These are phyloP conservation scores for Fusarium sambucinum DNA, from an alignment of 2,329 filamentous ascomycete species.

Conservation along the genomic window DNA sequence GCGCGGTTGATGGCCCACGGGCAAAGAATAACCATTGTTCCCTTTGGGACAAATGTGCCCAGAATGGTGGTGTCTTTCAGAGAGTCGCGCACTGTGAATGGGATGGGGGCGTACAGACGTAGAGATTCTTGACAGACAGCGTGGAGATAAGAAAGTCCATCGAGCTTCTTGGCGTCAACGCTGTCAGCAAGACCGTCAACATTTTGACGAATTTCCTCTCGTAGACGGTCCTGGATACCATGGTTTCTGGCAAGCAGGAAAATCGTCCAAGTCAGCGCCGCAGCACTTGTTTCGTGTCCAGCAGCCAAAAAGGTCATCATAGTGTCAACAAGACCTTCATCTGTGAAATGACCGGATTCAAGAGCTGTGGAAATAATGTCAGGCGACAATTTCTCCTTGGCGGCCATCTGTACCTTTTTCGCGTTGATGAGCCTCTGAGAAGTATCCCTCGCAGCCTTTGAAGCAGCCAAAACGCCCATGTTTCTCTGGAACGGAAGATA, in stretches of 20 bases:
- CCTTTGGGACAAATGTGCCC: slow-evolving; percentile 52
- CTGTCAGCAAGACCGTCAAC: slow-evolving; percentile 51
- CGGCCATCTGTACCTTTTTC: slow-evolving; percentile 41
- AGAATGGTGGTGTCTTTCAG: slow-evolving; percentile 50
- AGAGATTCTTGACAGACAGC: slow-evolving; percentile 60
- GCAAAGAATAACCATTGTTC: slow-evolving; percentile 52
- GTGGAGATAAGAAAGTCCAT: slow-evolving; percentile 56
- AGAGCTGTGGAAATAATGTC: slow-evolving; percentile 57
- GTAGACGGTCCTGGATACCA: slow-evolving; percentile 54
- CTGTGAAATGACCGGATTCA: slow-evolving; percentile 45
- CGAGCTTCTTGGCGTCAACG: slow-evolving; percentile 46
- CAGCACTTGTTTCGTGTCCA: slow-evolving; percentile 61
- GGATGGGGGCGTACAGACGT: slow-evolving; percentile 56
- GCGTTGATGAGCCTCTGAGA: slow-evolving; percentile 52
- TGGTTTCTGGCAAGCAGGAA: slow-evolving; percentile 55
- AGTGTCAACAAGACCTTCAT: slow-evolving; percentile 25
- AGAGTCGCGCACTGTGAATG: slow-evolving; percentile 51
- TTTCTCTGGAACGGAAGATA: slow-evolving; percentile 33
- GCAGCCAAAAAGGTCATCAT: slow-evolving; percentile 37
- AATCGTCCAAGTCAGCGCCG: slow-evolving; percentile 56
- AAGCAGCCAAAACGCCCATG: slow-evolving; percentile 30
- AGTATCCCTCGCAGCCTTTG: slow-evolving; percentile 31
- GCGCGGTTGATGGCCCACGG: slow-evolving; percentile 51
- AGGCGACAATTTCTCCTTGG: slow-evolving; percentile 46
- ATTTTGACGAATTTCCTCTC: slow-evolving; percentile 54